phyloP scores from a whole-genome alignment of 805 yeast species.

The Candida vaughaniae region DNA sequence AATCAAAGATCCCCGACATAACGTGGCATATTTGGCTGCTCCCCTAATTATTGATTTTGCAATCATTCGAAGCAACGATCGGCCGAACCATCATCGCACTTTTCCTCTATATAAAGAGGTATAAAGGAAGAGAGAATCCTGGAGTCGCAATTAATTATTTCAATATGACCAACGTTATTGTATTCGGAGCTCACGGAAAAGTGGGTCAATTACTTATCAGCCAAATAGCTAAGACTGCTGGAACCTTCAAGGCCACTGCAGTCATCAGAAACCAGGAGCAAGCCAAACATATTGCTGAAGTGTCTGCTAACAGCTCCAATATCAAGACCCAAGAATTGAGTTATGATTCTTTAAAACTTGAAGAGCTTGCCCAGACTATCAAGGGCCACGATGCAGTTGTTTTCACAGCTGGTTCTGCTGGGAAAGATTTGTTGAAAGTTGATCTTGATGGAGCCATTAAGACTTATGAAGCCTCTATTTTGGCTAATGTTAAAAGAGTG shows the following conservation, averaged over 20 bases:
- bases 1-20: no score
- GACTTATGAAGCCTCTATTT: conserved; percentile 52
- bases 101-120: no score
- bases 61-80: no score
- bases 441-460: conserved; percentile 64
- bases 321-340: conserved; percentile 32
- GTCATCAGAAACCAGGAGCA: conserved; percentile 49
- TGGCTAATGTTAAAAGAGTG: conserved; percentile 43
- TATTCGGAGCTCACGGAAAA: conserved; percentile 64
- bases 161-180: conserved; percentile 9
- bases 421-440: conserved; percentile 51
- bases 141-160: no score
- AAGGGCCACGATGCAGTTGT: conserved; percentile 55
- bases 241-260: conserved; percentile 33
- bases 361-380: conserved; percentile 34
- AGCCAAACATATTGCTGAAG: conserved; percentile 31
- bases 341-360: conserved; percentile 34
- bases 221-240: conserved; percentile 23
- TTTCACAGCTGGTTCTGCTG: conserved; percentile 64
- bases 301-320: conserved; percentile 30
- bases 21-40: no score
- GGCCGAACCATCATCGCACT: no score
- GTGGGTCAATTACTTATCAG: conserved; percentile 50
- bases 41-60: no score
- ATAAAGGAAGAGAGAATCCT: no score